Evolutionary conservation across 2,329 filamentous ascomycete species (phyloP).

Genomic region (Cordyceps tenuipes): DNA sequence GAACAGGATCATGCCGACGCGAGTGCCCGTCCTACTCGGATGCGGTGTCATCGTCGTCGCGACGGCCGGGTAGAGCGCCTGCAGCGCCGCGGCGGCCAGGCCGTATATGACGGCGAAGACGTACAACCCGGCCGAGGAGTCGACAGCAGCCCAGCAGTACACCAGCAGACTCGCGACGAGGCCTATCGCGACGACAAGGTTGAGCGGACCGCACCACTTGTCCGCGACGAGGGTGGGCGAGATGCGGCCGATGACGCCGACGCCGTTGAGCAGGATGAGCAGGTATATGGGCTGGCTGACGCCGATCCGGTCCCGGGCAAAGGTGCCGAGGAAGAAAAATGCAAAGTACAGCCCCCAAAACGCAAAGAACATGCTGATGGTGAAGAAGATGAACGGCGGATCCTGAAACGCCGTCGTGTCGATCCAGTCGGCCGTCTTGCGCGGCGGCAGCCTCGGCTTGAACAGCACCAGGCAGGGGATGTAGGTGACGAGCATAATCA

Average conservation of each 20-base stretch:
- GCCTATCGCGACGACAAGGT: conserved; percentile 35
- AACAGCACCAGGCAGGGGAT: conserved; percentile 29
- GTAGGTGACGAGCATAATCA: conserved; percentile 35
- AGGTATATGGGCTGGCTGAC: conserved; percentile 18
- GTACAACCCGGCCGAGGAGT: conserved; percentile 18
- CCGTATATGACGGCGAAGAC: conserved; percentile 36
- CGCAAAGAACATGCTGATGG: conserved; percentile 25
- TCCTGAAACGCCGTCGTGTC: conserved; percentile 37
- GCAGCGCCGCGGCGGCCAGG: conserved; percentile 39
- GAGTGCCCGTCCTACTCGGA: conserved; percentile 23
- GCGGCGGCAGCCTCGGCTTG: conserved; percentile 31
- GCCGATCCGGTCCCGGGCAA: conserved; percentile 28
- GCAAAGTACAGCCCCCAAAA: conserved; percentile 32
- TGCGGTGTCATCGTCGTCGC: conserved; percentile 33
- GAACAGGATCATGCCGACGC: conserved; percentile 29
- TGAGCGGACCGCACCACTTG: conserved; percentile 40
- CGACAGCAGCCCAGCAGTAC: conserved; percentile 24
- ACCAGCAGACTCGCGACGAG: conserved; percentile 18
- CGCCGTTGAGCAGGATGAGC: conserved; percentile 37
- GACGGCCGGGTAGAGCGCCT: conserved; percentile 42
- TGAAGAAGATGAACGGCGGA: conserved; percentile 26
- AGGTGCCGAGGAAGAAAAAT: conserved; percentile 43
- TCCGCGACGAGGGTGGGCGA: conserved; percentile 41
- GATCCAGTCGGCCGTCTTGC: conserved; percentile 31
- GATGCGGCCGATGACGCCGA: conserved; percentile 41